Base-by-base conservation (phyloP, 148 eudicot species). In the Hydrangea macrophylla region DNA sequence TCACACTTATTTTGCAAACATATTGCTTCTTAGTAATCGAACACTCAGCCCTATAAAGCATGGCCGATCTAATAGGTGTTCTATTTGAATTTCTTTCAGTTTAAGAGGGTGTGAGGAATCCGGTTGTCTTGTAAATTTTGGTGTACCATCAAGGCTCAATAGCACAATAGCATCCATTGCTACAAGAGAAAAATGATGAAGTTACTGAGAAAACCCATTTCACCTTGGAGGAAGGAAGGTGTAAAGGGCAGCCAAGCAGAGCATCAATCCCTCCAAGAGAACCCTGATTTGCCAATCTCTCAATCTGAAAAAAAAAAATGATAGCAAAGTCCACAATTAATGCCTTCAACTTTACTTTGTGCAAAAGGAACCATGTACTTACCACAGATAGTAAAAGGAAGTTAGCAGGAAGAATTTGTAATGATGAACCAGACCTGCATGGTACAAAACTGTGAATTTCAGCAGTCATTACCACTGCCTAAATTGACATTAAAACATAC, bases 231-330 rank as follows among this genome's bases (percentile, higher is more conserved):
- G 85, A 80, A 60, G 90, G 90, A 69, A 85, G 83, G 62, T 80
- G 78, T 61, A 85, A 39, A 54, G 90, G 90, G 53, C 90, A 85
- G 62, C 90, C 90, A 45, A 85, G 90, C 69, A 85, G 77, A 44
- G 90, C 90, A 80, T 85, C 87, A 65, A 85, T 80, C 64, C 90
- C 90, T 53, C 76, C 81, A 70, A 85, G 87, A 39, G 86, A 85
- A 33, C 90, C 90, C 55, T 76, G 82, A 77, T 83, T 85, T 28
- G 81, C 70, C 66, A 71, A 53, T 57, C 85, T 83, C 76, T 85
- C 90, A 61, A 80, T 72, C 90, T 85, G 74, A 39, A 13, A 72
- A 48, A 70, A 64, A 60, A 55, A 60, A 55, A 18, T 64, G 28
- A 58, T 9, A 62, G 50, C 45, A 58, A 5, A 59, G 2, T 36